phyloP scores from a whole-genome alignment of 306 rosid species.

The Quercus aquifolioides region DNA sequence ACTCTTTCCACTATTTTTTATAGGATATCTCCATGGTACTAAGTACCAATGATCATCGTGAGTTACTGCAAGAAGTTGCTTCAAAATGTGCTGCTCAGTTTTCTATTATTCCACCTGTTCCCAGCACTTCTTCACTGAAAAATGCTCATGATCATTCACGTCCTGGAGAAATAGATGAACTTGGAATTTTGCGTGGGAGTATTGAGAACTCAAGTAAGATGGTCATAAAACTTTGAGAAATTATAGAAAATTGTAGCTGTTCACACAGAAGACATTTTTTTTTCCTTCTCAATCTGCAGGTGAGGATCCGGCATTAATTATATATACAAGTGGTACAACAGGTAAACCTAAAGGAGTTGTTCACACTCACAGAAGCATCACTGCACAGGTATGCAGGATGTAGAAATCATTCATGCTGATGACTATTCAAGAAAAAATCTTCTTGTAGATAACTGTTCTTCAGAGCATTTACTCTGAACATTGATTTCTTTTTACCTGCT shows the following conservation, averaged over 20 bases:
- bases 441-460: not conserved
- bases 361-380: conserved; percentile 82
- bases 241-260: not conserved
- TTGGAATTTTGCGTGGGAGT: conserved; percentile 32
- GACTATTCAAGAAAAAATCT: not conserved
- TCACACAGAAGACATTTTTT: not conserved
- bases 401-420: not conserved
- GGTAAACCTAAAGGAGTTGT: conserved; percentile 99
- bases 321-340: conserved; percentile 95
- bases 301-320: conserved; percentile 85
- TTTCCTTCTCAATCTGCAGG: conserved; percentile 38
- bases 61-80: conserved; percentile 71
- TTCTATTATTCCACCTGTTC: conserved; percentile 73
- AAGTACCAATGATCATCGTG: conserved; percentile 81
- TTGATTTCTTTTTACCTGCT: not conserved
- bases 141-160: conserved; percentile 38
- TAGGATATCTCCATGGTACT: conserved; percentile 79
- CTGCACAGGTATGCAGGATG: conserved; percentile 62
- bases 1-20: conserved; percentile 22
- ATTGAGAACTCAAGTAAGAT: conserved; percentile 50
- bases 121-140: conserved; percentile 35
- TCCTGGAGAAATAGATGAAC: conserved; percentile 33
- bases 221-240: conserved; percentile 16
- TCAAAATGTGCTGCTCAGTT: conserved; percentile 60
- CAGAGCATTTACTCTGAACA: not conserved